A percentile compares a stretch with the other conserved stretches of the same genome.
Conservation (phyloP, 2,329 filamentous ascomycete genomes). For the Cladosporium phlei region DNA sequence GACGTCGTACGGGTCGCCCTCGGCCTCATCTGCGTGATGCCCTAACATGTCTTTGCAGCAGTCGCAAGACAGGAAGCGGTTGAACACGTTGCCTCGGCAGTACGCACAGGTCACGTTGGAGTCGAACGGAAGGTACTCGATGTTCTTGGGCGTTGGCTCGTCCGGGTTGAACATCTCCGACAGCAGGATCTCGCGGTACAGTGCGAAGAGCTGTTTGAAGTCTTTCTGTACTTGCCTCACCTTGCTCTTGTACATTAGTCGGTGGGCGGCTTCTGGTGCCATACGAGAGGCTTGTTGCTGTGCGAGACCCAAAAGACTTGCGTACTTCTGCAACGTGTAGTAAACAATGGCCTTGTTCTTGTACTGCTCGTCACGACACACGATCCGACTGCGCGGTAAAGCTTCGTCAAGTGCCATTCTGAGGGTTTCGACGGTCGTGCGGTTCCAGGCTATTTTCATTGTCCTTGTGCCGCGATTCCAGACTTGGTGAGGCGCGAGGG, state of each 20-base stretch:
- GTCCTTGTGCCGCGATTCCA: conserved; percentile 96
- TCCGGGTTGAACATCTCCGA: conserved; percentile 75
- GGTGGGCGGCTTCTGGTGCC: conserved; percentile 28
- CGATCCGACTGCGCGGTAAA: conserved; percentile 78
- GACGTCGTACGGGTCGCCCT: conserved; percentile 85
- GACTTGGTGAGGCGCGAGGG: conserved; percentile 90
- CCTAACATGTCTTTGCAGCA: conserved; percentile 66
- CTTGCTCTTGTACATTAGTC: conserved; percentile 41
- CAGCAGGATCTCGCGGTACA: conserved; percentile 74
- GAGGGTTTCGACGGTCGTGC: conserved; percentile 86
- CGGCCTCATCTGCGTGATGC: conserved; percentile 51
- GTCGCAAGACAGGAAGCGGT: conserved; percentile 89
- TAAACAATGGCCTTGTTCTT: conserved; percentile 97
- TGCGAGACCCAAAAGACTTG: conserved; percentile 53
- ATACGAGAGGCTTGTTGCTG: conserved; percentile 43
- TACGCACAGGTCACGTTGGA: conserved; percentile 94
- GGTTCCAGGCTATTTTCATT: conserved; percentile 97
- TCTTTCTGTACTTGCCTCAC: conserved; percentile 72
- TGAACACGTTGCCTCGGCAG: conserved; percentile 94
- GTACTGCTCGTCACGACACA: conserved; percentile 96
- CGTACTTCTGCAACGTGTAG: conserved; percentile 79
- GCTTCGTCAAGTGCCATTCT: conserved; percentile 82
- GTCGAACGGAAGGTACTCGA: conserved; percentile 76
- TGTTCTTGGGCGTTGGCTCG: conserved; percentile 56
- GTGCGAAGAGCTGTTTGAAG: conserved; percentile 71